Evolutionary conservation across 208 protist species (phyloP).

Genomic region (Leishmania braziliensis): DNA sequence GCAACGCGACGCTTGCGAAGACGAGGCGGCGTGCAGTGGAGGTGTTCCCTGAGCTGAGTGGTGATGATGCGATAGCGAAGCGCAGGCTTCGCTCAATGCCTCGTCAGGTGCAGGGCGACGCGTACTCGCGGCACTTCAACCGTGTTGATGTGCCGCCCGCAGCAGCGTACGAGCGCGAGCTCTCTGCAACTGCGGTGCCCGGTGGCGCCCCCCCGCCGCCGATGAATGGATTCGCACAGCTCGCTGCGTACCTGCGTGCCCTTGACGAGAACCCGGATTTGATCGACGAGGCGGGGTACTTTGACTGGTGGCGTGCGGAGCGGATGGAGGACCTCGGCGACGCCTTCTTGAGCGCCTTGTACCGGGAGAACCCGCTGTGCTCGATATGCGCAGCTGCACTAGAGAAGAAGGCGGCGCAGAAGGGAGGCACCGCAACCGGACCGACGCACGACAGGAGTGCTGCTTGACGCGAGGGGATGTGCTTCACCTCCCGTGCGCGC

Average conservation of each 20-base stretch:
- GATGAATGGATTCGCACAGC: no score
- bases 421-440: no score
- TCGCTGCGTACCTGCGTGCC: no score
- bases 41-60: neutral
- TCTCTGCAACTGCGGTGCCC: neutral
- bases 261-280: neutral
- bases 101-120: neutral
- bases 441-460: no score
- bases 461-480: no score
- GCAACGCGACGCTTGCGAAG: neutral
- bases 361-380: constrained; percentile 19
- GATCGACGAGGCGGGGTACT: constrained; percentile 14
- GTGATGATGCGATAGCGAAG: no score
- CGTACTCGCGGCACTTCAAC: constrained; percentile 13
- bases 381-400: constrained; percentile 19
- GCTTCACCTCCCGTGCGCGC: no score
- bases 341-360: constrained; percentile 9
- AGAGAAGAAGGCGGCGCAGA: constrained; percentile 14
- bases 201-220: no score
- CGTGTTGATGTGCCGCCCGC: neutral
- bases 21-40: neutral
- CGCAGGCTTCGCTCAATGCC: no score
- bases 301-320: constrained; percentile 26
- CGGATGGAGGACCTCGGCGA: constrained; percentile 13
- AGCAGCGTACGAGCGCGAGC: neutral